Conservation (phyloP, 1,284 basidiomycete species). For the Anthracocystis walkeri region DNA sequence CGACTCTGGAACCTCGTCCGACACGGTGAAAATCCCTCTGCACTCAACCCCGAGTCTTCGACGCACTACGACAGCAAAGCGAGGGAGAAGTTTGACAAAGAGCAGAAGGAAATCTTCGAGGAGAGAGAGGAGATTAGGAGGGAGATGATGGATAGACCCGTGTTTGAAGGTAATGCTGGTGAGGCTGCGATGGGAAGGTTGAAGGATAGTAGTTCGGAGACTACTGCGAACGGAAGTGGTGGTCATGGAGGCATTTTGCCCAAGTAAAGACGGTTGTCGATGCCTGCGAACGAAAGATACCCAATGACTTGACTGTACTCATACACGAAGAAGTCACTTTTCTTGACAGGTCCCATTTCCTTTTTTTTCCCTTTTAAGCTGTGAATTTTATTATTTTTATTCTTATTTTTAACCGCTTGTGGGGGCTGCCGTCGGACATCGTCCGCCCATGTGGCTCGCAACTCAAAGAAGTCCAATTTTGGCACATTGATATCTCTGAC, state of each 20-base stretch:
- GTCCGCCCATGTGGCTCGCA: neutral
- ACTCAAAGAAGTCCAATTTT: neutral
- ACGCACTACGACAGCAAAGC: conserved; percentile 40
- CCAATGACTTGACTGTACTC: too few relatives aligned
- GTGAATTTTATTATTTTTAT: too few relatives aligned
- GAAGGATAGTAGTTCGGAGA: conserved; percentile 15
- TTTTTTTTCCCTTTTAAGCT: too few relatives aligned
- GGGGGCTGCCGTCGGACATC: too few relatives aligned
- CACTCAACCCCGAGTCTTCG: conserved; percentile 34
- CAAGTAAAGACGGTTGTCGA: conserved; percentile 5
- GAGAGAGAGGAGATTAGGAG: conserved; percentile 17
- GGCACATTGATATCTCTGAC: neutral
- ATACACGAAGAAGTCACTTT: too few relatives aligned
- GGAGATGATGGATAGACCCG: conserved; percentile 30
- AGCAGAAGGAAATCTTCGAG: conserved; percentile 25
- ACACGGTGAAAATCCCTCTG: conserved; percentile 33
- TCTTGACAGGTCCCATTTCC: too few relatives aligned
- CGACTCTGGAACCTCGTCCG: conserved; percentile 39
- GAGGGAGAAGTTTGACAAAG: conserved; percentile 25
- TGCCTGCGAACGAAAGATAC: too few relatives aligned
- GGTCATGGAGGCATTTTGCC: conserved; percentile 28
- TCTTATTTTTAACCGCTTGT: too few relatives aligned
- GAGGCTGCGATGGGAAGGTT: conserved; percentile 12
- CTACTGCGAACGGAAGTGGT: conserved; percentile 7
- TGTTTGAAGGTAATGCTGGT: conserved; percentile 34